Percentiles rank a stretch among this genome's conserved stretches.
These are phyloP conservation scores for Fusarium sp. DNA, from an alignment of 2,329 filamentous ascomycete species.

Conservation along the genomic window DNA sequence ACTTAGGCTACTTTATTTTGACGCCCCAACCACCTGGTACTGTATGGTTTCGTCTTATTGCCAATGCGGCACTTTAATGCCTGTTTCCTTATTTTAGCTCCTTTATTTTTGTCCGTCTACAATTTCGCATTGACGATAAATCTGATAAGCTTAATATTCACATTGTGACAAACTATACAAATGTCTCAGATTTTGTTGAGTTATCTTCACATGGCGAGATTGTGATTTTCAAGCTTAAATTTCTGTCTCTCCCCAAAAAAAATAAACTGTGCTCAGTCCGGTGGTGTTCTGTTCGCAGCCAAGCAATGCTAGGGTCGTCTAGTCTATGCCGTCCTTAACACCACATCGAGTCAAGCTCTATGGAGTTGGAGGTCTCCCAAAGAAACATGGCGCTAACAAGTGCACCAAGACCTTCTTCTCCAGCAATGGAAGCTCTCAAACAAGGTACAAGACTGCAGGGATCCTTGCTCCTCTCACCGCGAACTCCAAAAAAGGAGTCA, in stretches of 20 bases:
- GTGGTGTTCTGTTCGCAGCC: constrained; percentile 37
- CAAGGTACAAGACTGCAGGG: constrained; percentile 21
- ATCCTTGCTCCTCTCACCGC: constrained; percentile 23
- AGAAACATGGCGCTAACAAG: constrained; percentile 39
- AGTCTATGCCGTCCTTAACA: constrained; percentile 17
- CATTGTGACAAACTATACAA: background rate
- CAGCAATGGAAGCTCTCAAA: constrained; percentile 41
- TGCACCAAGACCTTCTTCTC: constrained; percentile 41
- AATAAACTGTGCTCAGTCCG: background rate
- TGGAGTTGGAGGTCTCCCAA: constrained; percentile 15
- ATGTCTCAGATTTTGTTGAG: background rate
- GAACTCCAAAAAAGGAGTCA: constrained; percentile 41
- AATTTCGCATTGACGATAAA: background rate
- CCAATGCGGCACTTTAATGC: background rate
- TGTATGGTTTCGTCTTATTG: background rate
- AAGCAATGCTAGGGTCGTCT: constrained; percentile 9
- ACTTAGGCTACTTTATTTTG: background rate
- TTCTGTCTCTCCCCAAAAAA: constrained; percentile 2
- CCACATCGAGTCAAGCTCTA: constrained; percentile 41
- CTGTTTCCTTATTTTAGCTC: background rate
- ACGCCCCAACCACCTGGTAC: background rate
- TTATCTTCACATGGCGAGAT: background rate
- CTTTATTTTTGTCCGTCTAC: background rate
- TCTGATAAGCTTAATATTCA: background rate
- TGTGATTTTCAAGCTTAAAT: constrained; percentile 25